Base-by-base conservation (phyloP, 2,329 filamentous ascomycete species). In the Fusarium torulosum region DNA sequence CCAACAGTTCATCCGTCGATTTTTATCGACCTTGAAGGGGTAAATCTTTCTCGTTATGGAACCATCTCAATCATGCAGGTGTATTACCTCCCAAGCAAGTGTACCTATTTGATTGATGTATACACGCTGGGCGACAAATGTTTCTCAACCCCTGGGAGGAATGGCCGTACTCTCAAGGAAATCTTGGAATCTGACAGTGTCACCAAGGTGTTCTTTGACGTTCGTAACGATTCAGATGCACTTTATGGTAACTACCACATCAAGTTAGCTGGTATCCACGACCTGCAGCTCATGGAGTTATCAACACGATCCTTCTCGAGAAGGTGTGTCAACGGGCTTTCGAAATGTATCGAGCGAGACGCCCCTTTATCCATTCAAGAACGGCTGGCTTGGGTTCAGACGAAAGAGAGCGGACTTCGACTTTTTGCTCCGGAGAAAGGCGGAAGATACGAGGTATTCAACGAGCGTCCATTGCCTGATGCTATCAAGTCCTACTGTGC, bases 271-370 rank as follows among this genome's bases (percentile, higher is more conserved):
- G 41, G 50, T 1, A 40, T 46, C 15, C 50, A 55, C 11, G 50
- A 59, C 25, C 50, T 59, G n/a, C 50, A 59, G n/a, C 55, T 55
- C 1, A 55, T 55, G 50, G 42, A 46, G 13, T 33, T 59, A 2
- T 23, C 35, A 21, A 20, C 42, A 0, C 23, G 56, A 7, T 25
- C 7, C n/a, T 37, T 37, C 7, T 13, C 21, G 2, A 35, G 10
- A 21, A 35, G 11, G 27, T 43, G 7, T 17, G 11, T 41, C 10
- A 41, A 21, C 2, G 41, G 35, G 4, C 11, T 54, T 11, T 25
- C 41, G 2, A 25, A 13, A 4, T 58, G 40, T 19, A 53, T 54
- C 6, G n/a, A 17, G 6, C 14, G 17, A 27, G 49, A 45, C 4
- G 49, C 17, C 4, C 33, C 13, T 25, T 8, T 53, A 1, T 44